Evolutionary conservation across 495 filamentous ascomycete genomes (phyloP), one percentile per base, ranked within the genome.

Genomic region (Aspergillus bertholletiae): DNA sequence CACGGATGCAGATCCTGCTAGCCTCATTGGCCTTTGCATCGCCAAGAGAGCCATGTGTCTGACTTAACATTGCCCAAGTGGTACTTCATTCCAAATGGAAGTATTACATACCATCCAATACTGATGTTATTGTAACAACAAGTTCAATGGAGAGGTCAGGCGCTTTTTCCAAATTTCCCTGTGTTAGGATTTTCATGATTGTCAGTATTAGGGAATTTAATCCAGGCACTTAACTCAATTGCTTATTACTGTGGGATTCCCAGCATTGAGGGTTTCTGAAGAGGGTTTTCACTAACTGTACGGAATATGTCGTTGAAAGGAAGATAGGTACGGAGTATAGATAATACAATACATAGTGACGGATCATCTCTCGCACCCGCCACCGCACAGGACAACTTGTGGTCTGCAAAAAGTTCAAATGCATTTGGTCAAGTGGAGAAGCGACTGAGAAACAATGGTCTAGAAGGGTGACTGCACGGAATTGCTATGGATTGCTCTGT

Each of bases 1-100:
- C 56, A 59, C 44, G 27, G 50, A 39, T 43, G 58, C 54, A 65
- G 62, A 65, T 77, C 74, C 24, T 43, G 51, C 15, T 26, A 27
- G 37, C 26, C 8, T 53, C 17, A 58, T 56, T 60, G 61, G 61
- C 48, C 28, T 39, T 43, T 17, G 51, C 48, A 37, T 7, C 13
- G 24, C 34, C 46, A 34, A 34, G 26, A 32, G 43, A 12, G 37
- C 39, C 39, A 43, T 43, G 20, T 18, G 20, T 37, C 34, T 37
- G n/a, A 37, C 34, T 37, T 37, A 17, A 39, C 32, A 41, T 24
- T 27, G 20, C 24, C 21, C 34, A 51, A 45, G 27, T 46, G 27
- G 26, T 45, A 34, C 40, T 32, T 28, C 34, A 41, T 21, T 43
- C 21, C 17, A n/a, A 15, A 37, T 2, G 7, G 30, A 32, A 11